Evolutionary conservation across 169 alveolate genomes (phyloP).

Genomic region (Amoebophrya sp.): DNA sequence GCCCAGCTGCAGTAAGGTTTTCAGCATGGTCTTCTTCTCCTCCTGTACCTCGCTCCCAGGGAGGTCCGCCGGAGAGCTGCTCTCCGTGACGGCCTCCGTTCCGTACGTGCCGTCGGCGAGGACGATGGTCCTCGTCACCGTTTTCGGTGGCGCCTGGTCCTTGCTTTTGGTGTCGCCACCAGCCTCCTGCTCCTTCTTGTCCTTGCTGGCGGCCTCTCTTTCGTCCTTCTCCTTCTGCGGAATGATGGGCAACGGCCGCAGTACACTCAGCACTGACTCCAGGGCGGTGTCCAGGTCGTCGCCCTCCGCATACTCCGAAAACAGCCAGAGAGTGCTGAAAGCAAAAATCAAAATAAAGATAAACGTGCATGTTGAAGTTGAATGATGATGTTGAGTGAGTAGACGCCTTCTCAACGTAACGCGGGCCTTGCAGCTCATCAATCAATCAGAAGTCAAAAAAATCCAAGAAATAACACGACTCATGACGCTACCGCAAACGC

Average conservation of each 20-base stretch:
- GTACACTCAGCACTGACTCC: neutral
- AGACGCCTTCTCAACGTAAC: too few relatives aligned
- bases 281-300: neutral
- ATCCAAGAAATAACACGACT: too few relatives aligned
- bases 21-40: neutral
- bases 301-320: neutral
- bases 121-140: conserved; percentile 19
- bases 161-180: too few relatives aligned
- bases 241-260: neutral
- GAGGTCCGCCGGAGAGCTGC: neutral
- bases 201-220: neutral
- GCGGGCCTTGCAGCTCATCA: neutral
- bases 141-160: neutral
- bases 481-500: too few relatives aligned
- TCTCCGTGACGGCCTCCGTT: conserved; percentile 15
- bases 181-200: neutral
- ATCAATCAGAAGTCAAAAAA: neutral
- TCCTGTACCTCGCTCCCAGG: too few relatives aligned
- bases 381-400: neutral
- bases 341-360: neutral
- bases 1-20: neutral
- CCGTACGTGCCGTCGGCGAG: conserved; percentile 26
- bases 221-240: neutral
- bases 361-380: neutral
- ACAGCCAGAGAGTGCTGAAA: neutral